These are phyloP conservation scores for Hippophae gyantsensis DNA, from an alignment of 306 rosid species.

Conservation along the genomic window DNA sequence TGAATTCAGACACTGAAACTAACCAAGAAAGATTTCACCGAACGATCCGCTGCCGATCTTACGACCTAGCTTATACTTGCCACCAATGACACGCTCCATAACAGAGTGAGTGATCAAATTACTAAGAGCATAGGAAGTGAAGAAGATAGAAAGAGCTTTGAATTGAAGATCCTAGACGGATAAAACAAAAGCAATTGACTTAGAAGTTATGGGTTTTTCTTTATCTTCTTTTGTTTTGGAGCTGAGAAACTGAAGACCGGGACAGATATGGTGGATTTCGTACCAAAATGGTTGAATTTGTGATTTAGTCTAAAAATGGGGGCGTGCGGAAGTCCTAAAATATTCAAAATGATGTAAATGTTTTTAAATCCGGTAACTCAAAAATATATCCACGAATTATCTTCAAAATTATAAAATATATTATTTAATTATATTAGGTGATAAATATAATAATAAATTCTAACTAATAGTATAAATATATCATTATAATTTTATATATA, in stretches of 20 bases:
- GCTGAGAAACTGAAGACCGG: constrained; percentile 22
- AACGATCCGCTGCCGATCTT: constrained; percentile 99
- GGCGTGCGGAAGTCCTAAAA: too few relatives aligned
- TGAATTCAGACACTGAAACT: constrained; percentile 3
- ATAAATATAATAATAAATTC: too few relatives aligned
- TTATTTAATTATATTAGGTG: too few relatives aligned
- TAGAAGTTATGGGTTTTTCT: background rate
- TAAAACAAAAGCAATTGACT: background rate
- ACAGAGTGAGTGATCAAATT: constrained; percentile 23
- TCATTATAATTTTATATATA: too few relatives aligned
- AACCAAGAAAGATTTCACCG: constrained; percentile 92
- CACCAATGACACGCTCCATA: constrained; percentile 83
- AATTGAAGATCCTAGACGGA: constrained; percentile 11
- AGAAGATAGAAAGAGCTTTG: constrained; percentile 12
- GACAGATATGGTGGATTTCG: constrained; percentile 1
- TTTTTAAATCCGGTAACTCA: too few relatives aligned
- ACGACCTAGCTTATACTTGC: constrained; percentile 82
- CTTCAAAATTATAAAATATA: too few relatives aligned
- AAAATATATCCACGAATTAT: too few relatives aligned
- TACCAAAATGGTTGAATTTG: background rate
- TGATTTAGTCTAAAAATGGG: too few relatives aligned
- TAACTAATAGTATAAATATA: too few relatives aligned
- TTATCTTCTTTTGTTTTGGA: background rate
- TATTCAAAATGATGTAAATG: too few relatives aligned
- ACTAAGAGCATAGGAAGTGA: constrained; percentile 23